Base-by-base conservation (phyloP, 176 grass and related monocot genomes). In the Hyparrhenia diplandra region DNA sequence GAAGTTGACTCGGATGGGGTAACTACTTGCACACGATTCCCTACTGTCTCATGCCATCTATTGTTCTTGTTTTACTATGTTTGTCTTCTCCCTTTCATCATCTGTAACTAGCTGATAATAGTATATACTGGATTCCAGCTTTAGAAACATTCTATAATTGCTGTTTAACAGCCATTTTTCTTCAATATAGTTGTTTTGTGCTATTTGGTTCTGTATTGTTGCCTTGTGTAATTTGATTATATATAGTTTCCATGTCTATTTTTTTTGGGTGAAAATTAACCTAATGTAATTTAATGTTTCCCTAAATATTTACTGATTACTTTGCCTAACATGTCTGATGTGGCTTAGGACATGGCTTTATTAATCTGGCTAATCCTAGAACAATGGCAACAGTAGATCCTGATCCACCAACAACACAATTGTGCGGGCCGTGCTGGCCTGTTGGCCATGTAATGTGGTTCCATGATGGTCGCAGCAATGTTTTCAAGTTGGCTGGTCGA, bases 1-100 rank as follows among this genome's bases (percentile, higher is more conserved):
- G 78, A 93, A 62, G 63, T 82, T 74, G 77, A 90, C 78, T 93
- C 91, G 3, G 91, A 94, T 76, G 85, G 91, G 91, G 92, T 94
- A 90, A 80, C 3, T 71, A 78, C 17, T 86, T 24, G 55, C n/a
- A 28, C 68, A 59, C 54, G 43, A 31, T 30, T 61, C 55, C 8
- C 41, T 81, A 47, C 71, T 25, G 17, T 10, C 58, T 61, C 25
- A 75, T 69, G 40, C 51, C 47, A 62, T 69, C 17, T 11, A 60
- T 41, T 25, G 67, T 62, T 70, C 4, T 23, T 25, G 12, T 62
- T 81, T 42, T 63, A 52, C 62, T 10, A 20, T 64, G 14, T 13
- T 55, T 55, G 42, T 58, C 40, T 79, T 52, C 18, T 10, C n/a
- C 34, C 25, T 47, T 51, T 47, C 13, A 0, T 67, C 45, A 45